Conservation (phyloP, 2,329 filamentous ascomycete genomes). For the Chaetomium sp. region DNA sequence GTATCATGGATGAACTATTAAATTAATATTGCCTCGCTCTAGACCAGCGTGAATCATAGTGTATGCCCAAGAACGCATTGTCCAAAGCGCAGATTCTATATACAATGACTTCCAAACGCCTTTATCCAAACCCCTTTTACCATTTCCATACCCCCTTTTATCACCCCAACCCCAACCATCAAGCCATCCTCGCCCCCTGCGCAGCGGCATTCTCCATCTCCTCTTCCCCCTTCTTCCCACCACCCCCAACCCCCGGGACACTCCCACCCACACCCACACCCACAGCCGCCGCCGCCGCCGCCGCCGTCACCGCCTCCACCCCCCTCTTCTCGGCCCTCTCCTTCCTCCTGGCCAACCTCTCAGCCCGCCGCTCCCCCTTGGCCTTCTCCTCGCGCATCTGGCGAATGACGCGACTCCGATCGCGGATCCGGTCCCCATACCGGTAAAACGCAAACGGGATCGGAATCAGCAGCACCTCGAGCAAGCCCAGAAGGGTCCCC, state of each 20-base stretch:
- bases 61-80: not conserved
- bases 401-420: slow-evolving; percentile 49
- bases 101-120: not conserved
- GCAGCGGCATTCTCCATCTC: slow-evolving; percentile 7
- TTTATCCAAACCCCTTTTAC: not conserved
- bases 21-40: not conserved
- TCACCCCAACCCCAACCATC: not conserved
- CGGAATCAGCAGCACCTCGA: slow-evolving; percentile 71
- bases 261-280: not conserved
- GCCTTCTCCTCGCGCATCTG: slow-evolving; percentile 46
- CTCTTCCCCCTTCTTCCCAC: slow-evolving; percentile 1
- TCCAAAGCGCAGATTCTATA: not conserved
- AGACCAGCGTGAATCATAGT: not conserved
- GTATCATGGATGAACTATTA: not conserved
- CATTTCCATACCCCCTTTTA: too few relatives aligned
- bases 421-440: slow-evolving; percentile 53
- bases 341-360: slow-evolving; percentile 32
- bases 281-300: not conserved
- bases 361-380: slow-evolving; percentile 41
- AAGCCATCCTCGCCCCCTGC: slow-evolving; percentile 20
- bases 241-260: not conserved
- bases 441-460: slow-evolving; percentile 75
- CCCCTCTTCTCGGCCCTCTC: slow-evolving; percentile 19
- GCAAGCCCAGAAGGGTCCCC: slow-evolving; percentile 67
- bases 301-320: not conserved